These are phyloP conservation scores for Stentor coeruleus DNA, from an alignment of 73 alveolate species.

Conservation along the genomic window DNA sequence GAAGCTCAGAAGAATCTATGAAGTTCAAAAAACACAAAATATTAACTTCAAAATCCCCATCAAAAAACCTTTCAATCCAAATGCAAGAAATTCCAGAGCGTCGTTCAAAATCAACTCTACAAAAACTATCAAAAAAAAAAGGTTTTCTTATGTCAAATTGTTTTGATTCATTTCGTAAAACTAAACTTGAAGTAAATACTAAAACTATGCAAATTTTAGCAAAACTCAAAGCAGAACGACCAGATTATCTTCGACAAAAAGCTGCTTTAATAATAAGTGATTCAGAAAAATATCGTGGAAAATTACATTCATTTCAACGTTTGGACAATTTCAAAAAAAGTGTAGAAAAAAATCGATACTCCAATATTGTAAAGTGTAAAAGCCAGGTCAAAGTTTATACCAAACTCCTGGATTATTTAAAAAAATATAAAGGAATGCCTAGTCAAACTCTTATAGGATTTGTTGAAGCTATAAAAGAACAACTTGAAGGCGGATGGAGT, in stretches of 20 bases:
- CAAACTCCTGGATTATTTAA: neutral
- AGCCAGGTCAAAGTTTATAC: neutral
- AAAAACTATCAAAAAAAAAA: too few species aligned
- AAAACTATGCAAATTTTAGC: constrained; percentile 6
- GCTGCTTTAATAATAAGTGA: neutral
- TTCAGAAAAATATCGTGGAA: neutral
- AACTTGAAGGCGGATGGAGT: neutral
- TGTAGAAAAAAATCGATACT: neutral
- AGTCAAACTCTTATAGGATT: neutral
- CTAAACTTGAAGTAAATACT: neutral
- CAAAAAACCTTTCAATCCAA: neutral
- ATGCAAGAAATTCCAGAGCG: neutral
- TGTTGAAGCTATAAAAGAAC: constrained; percentile 19
- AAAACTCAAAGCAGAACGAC: neutral
- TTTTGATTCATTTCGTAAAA: neutral
- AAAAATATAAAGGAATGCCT: neutral
- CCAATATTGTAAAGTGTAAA: neutral
- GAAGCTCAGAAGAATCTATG: neutral
- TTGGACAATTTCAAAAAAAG: neutral
- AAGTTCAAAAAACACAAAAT: neutral
- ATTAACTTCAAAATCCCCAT: neutral
- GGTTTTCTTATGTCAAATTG: neutral
- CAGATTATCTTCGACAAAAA: neutral
- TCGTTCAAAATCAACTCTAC: neutral
- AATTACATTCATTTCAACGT: neutral